A percentile compares a stretch with the other conserved stretches of the same genome.
Conservation (phyloP, 352 stramenopile genomes). For the Globisporangium okanoganense region DNA sequence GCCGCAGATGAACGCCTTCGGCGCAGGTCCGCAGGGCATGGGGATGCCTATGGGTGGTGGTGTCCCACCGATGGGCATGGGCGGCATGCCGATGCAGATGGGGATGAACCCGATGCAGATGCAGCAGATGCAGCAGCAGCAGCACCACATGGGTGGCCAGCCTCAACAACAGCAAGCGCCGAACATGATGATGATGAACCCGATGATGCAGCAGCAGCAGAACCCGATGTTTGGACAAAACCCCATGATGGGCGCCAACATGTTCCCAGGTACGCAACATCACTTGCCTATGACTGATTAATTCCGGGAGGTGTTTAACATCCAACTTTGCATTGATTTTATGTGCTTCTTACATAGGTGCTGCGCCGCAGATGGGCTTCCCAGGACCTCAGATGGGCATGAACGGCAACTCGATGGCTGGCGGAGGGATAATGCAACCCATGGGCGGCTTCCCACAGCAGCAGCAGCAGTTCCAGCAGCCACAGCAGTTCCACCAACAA, state of each 20-base stretch:
- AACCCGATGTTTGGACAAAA: conserved; percentile 27
- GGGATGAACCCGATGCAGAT: conserved; percentile 43
- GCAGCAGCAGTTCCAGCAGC: conserved; percentile 30
- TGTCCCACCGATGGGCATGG: conserved; percentile 34
- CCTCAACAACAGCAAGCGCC: not conserved
- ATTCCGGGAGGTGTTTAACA: not conserved
- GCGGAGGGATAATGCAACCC: conserved; percentile 55
- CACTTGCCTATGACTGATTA: not conserved
- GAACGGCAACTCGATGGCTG: conserved; percentile 42
- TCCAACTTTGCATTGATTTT: too few relatives aligned
- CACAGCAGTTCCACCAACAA: conserved; percentile 21
- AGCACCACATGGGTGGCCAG: conserved; percentile 1
- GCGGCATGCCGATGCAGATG: conserved; percentile 22
- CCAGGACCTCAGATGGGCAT: conserved; percentile 48
- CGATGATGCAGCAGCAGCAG: conserved; percentile 35
- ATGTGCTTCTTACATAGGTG: conserved; percentile 18
- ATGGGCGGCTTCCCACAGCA: conserved; percentile 44
- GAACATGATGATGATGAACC: conserved; percentile 22
- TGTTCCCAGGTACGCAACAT: conserved; percentile 42
- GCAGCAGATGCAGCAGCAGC: conserved; percentile 4
- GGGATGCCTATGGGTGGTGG: conserved; percentile 40
- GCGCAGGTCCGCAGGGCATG: conserved; percentile 27
- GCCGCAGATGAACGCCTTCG: conserved; percentile 23
- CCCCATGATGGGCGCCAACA: conserved; percentile 45
- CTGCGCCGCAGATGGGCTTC: conserved; percentile 44